Percentiles rank a stretch among this genome's conserved stretches.
Evolutionary conservation across 192 early-diverging fungal species (phyloP).

Genomic region (Lobulomyces angularis): DNA sequence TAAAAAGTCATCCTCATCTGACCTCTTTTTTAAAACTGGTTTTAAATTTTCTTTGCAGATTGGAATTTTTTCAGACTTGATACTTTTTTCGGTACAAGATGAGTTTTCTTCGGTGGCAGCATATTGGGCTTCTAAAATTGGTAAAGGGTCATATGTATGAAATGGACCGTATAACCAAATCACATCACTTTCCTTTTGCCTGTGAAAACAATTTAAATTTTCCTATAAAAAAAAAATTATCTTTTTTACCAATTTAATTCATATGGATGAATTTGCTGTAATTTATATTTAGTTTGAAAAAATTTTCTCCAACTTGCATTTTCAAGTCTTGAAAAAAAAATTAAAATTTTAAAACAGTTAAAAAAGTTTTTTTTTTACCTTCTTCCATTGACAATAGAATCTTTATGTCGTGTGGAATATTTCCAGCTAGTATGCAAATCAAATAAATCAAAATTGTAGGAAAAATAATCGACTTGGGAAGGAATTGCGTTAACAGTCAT

Average conservation of each 20-base stretch:
- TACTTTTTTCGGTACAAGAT: no score
- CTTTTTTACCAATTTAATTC: slow-evolving; percentile 12
- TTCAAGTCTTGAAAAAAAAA: no score
- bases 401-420: slow-evolving; percentile 26
- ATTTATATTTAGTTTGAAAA: slow-evolving; percentile 22
- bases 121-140: slow-evolving; percentile 15
- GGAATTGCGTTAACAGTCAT: slow-evolving; percentile 1
- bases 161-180: slow-evolving; percentile 24
- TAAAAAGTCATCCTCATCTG: no score
- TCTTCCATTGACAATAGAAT: slow-evolving; percentile 22
- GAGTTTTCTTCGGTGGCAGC: no score
- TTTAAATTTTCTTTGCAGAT: no score
- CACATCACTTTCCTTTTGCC: slow-evolving; percentile 20
- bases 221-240: slow-evolving; percentile 5
- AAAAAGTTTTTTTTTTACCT: no score
- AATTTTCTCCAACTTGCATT: slow-evolving; percentile 23
- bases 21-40: no score
- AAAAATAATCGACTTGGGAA: slow-evolving; percentile 26
- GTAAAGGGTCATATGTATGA: slow-evolving; percentile 18
- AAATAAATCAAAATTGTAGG: slow-evolving; percentile 22
- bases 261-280: slow-evolving; percentile 14
- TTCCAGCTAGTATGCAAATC: slow-evolving; percentile 35
- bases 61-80: no score
- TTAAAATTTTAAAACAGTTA: no score
- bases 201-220: slow-evolving; percentile 4